These are phyloP conservation scores for Xylaria sp. DNA, from an alignment of 2,329 filamentous ascomycete genomes.

Conservation along the genomic window DNA sequence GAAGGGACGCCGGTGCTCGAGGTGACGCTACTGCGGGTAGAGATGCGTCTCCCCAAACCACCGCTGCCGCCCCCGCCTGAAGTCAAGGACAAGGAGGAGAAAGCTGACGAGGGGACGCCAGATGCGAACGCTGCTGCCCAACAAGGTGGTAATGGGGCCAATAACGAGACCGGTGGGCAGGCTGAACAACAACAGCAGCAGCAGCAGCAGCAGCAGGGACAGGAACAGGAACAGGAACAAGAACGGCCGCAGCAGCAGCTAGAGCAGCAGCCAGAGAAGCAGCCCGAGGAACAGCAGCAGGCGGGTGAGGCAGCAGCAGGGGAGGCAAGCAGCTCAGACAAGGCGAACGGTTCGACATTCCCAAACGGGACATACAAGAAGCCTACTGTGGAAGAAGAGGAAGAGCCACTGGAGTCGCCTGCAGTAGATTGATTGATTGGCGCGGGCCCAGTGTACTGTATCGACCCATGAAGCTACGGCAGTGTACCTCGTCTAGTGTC, in stretches of 20 bases:
- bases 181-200: background rate
- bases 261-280: too few relatives aligned
- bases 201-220: background rate
- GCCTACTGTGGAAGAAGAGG: slow-evolving; percentile 18
- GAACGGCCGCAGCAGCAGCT: background rate
- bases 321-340: background rate
- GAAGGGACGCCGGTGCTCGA: slow-evolving; percentile 56
- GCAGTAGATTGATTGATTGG: slow-evolving; percentile 37
- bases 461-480: background rate
- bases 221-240: background rate
- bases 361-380: slow-evolving; percentile 10
- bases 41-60: slow-evolving; percentile 46
- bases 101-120: slow-evolving; percentile 8
- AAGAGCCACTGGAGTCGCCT: slow-evolving; percentile 31
- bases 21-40: slow-evolving; percentile 57
- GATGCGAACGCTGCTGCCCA: slow-evolving; percentile 9
- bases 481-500: background rate
- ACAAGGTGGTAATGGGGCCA: background rate
- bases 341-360: slow-evolving; percentile 14
- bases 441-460: background rate
- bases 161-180: background rate
- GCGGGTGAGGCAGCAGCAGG: too few relatives aligned
- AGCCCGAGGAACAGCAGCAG: too few relatives aligned
- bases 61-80: slow-evolving; percentile 15
- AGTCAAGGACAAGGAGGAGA: slow-evolving; percentile 6